Conservation (phyloP, 352 stramenopile genomes). For the Lagenidium giganteum region DNA sequence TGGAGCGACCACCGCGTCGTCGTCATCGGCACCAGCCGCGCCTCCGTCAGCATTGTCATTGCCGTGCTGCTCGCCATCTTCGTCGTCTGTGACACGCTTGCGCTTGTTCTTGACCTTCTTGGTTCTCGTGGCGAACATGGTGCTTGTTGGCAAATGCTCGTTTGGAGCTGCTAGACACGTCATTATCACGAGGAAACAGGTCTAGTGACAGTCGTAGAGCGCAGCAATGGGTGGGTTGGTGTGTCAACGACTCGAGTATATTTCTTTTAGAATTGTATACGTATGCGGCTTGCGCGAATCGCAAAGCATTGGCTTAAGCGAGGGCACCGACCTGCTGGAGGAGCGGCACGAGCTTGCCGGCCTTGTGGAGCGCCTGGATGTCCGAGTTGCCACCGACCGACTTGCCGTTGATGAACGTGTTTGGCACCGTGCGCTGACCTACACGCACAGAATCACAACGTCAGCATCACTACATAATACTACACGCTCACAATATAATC, state of each 20-base stretch:
- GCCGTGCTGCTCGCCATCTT: slow-evolving; percentile 10
- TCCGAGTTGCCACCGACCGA: slow-evolving; percentile 95
- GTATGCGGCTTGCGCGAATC: slow-evolving; percentile 5
- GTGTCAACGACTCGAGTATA: slow-evolving; percentile 3
- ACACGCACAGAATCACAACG: slow-evolving; percentile 4
- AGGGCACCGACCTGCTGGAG: slow-evolving; percentile 66
- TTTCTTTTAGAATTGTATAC: neutral
- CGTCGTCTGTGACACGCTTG: slow-evolving; percentile 28
- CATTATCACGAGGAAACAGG: too few species aligned
- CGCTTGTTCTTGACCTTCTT: slow-evolving; percentile 46
- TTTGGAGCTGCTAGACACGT: too few species aligned
- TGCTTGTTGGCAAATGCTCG: neutral
- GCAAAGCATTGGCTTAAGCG: too few species aligned
- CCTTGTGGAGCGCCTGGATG: slow-evolving; percentile 81
- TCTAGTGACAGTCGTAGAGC: too few species aligned
- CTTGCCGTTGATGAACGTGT: slow-evolving; percentile 95
- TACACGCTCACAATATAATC: neutral
- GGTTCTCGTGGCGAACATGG: slow-evolving; percentile 34
- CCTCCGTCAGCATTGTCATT: neutral
- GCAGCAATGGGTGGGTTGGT: too few species aligned
- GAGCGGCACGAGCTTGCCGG: slow-evolving; percentile 87
- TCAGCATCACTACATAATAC: neutral
- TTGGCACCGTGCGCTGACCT: slow-evolving; percentile 94
- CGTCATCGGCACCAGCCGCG: slow-evolving; percentile 4
- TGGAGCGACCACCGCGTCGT: slow-evolving; percentile 21